Conservation (phyloP, 2,329 filamentous ascomycete species). For the Neonectria sp. region DNA sequence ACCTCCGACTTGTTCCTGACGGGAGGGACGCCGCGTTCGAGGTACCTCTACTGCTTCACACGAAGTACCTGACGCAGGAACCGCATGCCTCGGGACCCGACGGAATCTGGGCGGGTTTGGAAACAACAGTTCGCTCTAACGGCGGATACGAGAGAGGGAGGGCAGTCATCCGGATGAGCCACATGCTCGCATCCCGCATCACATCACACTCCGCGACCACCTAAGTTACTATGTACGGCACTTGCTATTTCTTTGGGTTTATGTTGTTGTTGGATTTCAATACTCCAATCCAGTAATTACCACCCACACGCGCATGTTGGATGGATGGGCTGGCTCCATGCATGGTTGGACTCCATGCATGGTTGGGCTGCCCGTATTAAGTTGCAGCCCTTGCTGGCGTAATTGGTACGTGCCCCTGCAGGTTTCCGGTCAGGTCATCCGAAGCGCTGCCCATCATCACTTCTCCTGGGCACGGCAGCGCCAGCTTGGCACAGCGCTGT, state of each 20-base stretch:
- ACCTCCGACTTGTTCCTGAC: too few relatives aligned
- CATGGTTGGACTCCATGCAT: too few relatives aligned
- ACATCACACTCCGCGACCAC: background rate
- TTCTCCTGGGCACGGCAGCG: background rate
- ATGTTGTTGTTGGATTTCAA: background rate
- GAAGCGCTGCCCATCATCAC: constrained; percentile 2
- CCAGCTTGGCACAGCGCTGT: background rate
- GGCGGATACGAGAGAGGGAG: background rate
- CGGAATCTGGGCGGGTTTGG: background rate
- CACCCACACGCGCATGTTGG: background rate
- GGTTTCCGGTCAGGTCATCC: background rate
- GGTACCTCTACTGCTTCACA: background rate
- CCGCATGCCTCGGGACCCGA: constrained; percentile 3
- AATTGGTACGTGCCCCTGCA: constrained; percentile 13
- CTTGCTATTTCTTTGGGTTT: background rate
- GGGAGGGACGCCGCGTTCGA: background rate
- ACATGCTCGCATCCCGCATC: background rate
- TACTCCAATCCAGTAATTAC: background rate
- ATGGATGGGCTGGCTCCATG: too few relatives aligned
- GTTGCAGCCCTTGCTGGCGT: background rate
- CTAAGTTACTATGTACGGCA: background rate
- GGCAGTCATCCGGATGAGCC: background rate
- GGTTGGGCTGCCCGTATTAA: background rate
- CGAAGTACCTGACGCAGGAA: background rate
- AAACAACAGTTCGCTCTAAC: background rate